Conservation (phyloP, 805 yeast genomes). For the Clavispora vitiphila region DNA sequence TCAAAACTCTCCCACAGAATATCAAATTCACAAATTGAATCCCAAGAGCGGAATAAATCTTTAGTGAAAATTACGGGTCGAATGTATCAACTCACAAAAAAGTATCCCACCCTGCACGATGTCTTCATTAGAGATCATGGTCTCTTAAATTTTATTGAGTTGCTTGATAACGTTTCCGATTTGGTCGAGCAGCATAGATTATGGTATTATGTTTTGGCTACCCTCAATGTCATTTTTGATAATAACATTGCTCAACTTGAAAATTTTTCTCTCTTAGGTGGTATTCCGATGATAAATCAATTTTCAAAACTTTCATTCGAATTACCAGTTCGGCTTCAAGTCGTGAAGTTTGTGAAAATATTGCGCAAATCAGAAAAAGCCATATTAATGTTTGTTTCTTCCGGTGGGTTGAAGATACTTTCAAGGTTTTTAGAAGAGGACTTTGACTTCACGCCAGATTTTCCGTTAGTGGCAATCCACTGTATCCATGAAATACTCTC, state of each 20-base stretch:
- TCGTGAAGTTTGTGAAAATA: conserved; percentile 29
- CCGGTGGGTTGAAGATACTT: conserved; percentile 43
- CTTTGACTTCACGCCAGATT: conserved; percentile 31
- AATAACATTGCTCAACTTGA: conserved; percentile 29
- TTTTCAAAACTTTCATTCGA: conserved; percentile 30
- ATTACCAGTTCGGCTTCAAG: conserved; percentile 30
- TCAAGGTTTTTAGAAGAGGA: conserved; percentile 45
- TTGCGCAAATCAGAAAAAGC: conserved; percentile 32
- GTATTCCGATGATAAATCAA: conserved; percentile 37
- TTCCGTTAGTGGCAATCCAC: conserved; percentile 35
- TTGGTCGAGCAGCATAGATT: conserved; percentile 24
- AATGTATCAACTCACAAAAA: conserved; percentile 33
- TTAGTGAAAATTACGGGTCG: conserved; percentile 33
- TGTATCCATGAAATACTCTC: conserved; percentile 31
- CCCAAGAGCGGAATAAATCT: conserved; percentile 26
- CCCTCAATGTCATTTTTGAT: conserved; percentile 31
- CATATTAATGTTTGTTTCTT: conserved; percentile 37
- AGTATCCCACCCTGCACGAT: conserved; percentile 37
- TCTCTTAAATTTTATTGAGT: conserved; percentile 32
- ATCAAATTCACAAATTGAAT: conserved; percentile 24
- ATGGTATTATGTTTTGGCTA: conserved; percentile 34
- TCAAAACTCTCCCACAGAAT: conserved; percentile 28
- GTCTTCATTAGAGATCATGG: conserved; percentile 40
- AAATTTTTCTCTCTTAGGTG: conserved; percentile 39
- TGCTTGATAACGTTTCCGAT: conserved; percentile 32